These are phyloP conservation scores for Thalia dealbata DNA, from an alignment of 176 grass and related monocot genomes.

Conservation along the genomic window DNA sequence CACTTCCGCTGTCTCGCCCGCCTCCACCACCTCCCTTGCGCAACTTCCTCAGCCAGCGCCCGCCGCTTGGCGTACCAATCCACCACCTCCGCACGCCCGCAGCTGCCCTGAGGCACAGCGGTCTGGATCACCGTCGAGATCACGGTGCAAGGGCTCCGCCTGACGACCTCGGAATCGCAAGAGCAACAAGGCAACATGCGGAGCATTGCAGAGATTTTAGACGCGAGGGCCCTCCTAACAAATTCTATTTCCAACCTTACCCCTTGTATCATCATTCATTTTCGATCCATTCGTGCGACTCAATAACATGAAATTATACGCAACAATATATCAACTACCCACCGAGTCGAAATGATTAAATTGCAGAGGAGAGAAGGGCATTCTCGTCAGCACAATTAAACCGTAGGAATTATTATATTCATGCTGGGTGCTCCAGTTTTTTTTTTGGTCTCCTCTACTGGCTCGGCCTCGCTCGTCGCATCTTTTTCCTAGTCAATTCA, in stretches of 20 bases:
- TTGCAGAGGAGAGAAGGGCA: not conserved
- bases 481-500: too few species aligned
- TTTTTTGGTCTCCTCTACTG: too few species aligned
- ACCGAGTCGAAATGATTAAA: not conserved
- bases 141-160: not conserved
- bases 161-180: too few species aligned
- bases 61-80: constrained; percentile 5
- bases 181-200: too few species aligned
- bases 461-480: too few species aligned
- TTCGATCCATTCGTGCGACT: too few species aligned
- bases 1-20: not conserved
- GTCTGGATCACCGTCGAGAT: not conserved
- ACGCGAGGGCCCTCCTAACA: not conserved
- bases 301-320: too few species aligned
- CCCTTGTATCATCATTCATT: too few species aligned
- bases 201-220: not conserved
- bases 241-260: not conserved
- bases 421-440: too few species aligned
- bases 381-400: not conserved
- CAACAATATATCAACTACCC: too few species aligned
- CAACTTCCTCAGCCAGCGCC: not conserved
- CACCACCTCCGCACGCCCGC: not conserved
- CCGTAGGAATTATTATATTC: not conserved
- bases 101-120: not conserved
- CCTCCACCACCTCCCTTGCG: not conserved